These are phyloP conservation scores for Trametes maxima DNA, from an alignment of 768 basidiomycete genomes.

Conservation along the genomic window DNA sequence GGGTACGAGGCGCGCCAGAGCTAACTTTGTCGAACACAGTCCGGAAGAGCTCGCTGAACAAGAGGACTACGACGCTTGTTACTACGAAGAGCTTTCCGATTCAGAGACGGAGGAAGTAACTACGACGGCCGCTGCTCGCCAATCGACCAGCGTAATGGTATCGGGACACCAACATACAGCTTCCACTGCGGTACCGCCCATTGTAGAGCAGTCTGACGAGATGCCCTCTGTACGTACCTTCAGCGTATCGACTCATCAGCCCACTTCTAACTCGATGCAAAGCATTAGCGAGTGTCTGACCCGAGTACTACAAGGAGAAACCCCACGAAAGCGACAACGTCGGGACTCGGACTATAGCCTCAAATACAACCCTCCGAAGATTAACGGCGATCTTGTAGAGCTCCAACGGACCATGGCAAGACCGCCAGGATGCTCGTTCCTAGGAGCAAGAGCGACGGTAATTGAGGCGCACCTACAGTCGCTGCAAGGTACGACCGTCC, in stretches of 20 bases:
- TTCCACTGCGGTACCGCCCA: too few species aligned
- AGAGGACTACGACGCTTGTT: conserved; percentile 26
- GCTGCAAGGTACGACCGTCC: conserved; percentile 1
- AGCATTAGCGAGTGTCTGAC: too few species aligned
- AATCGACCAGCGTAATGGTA: too few species aligned
- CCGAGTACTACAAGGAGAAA: not conserved
- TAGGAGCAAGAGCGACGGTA: conserved; percentile 35
- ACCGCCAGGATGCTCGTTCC: conserved; percentile 36
- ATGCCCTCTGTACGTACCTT: too few species aligned
- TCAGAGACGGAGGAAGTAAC: too few species aligned
- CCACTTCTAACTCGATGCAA: too few species aligned
- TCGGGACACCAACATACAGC: too few species aligned
- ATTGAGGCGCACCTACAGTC: conserved; percentile 13
- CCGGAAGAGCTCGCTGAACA: conserved; percentile 27
- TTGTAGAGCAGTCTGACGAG: too few species aligned
- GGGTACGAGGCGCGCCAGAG: conserved; percentile 23
- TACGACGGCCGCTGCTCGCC: too few species aligned
- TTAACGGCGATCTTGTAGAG: not conserved
- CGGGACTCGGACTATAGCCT: too few species aligned
- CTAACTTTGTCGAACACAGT: conserved; percentile 17
- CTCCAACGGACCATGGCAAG: not conserved
- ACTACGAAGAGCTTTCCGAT: too few species aligned
- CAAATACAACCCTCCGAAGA: not conserved
- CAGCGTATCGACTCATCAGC: too few species aligned
- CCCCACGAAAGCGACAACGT: not conserved